phyloP scores from a whole-genome alignment of 2,329 filamentous ascomycete genomes.

The Pseudopyricularia cyperi region DNA sequence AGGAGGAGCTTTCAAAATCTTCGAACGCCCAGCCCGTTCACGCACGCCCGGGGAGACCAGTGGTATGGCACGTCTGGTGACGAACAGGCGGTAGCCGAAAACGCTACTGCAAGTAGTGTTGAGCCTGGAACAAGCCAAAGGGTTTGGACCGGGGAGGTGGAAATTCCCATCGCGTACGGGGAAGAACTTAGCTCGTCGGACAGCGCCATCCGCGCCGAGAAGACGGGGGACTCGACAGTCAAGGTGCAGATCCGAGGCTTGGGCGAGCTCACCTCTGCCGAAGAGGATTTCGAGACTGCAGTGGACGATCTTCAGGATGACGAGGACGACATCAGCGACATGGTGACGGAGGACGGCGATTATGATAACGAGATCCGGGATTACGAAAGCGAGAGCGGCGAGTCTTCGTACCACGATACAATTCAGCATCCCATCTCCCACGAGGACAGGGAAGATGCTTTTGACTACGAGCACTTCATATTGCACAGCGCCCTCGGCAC shows the following conservation, averaged over 20 bases:
- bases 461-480: slow-evolving; percentile 95
- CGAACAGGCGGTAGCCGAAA: slow-evolving; percentile 12
- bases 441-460: slow-evolving; percentile 87
- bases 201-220: background rate
- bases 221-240: background rate
- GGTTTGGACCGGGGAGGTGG: background rate
- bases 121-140: slow-evolving; percentile 11
- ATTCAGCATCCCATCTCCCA: slow-evolving; percentile 56
- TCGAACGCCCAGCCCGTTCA: slow-evolving; percentile 67
- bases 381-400: slow-evolving; percentile 48
- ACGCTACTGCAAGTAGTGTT: slow-evolving; percentile 15
- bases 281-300: slow-evolving; percentile 6
- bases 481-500: slow-evolving; percentile 83
- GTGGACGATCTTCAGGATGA: slow-evolving; percentile 12
- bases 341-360: slow-evolving; percentile 25
- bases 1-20: slow-evolving; percentile 65
- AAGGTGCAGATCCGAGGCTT: background rate
- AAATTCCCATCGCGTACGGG: slow-evolving; percentile 3
- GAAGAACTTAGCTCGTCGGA: slow-evolving; percentile 6
- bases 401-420: slow-evolving; percentile 50
- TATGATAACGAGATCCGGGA: slow-evolving; percentile 19
- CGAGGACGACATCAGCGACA: slow-evolving; percentile 24
- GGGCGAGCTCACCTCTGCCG: background rate
- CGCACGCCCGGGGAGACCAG: slow-evolving; percentile 48
- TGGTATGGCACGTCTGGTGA: slow-evolving; percentile 22